These are phyloP conservation scores for Metroxylon sagu DNA, from an alignment of 176 grass and related monocot genomes.

Conservation along the genomic window DNA sequence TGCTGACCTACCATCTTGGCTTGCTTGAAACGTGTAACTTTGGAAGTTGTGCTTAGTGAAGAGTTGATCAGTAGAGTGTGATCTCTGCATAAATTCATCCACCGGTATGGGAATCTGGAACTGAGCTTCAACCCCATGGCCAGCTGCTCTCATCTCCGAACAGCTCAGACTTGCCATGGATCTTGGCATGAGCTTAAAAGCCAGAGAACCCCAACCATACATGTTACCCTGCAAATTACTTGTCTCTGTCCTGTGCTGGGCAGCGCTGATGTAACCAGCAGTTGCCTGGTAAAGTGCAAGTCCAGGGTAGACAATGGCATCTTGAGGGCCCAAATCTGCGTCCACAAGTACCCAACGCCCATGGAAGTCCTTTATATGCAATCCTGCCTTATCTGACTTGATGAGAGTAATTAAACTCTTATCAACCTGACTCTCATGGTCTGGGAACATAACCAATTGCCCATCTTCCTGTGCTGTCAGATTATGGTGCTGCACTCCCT, in stretches of 20 bases:
- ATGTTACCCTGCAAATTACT: constrained; percentile 36
- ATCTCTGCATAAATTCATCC: constrained; percentile 74
- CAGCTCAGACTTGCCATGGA: constrained; percentile 56
- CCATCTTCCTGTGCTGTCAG: constrained; percentile 35
- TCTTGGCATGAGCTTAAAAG: constrained; percentile 75
- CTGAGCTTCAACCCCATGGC: constrained; percentile 55
- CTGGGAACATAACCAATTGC: constrained; percentile 43
- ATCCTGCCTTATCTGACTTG: constrained; percentile 60
- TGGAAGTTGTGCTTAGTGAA: constrained; percentile 37
- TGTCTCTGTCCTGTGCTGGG: constrained; percentile 48
- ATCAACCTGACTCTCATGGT: constrained; percentile 58
- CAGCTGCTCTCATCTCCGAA: constrained; percentile 74
- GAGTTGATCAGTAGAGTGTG: constrained; percentile 47
- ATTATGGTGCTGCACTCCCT: constrained; percentile 34
- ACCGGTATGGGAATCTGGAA: constrained; percentile 64
- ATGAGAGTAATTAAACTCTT: constrained; percentile 75
- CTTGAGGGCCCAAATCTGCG: constrained; percentile 57
- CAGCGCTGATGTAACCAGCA: constrained; percentile 62
- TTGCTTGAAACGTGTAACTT: constrained; percentile 13
- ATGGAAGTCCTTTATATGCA: constrained; percentile 74
- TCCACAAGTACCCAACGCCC: constrained; percentile 74
- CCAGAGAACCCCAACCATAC: constrained; percentile 60
- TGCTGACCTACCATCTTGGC: constrained; percentile 50
- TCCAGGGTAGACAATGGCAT: constrained; percentile 64
- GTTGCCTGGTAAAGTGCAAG: constrained; percentile 78